Percentiles rank a stretch among this genome's conserved stretches.
phyloP scores from a whole-genome alignment of 768 basidiomycete genomes.

The Phlebiopsis flavidoalba region DNA sequence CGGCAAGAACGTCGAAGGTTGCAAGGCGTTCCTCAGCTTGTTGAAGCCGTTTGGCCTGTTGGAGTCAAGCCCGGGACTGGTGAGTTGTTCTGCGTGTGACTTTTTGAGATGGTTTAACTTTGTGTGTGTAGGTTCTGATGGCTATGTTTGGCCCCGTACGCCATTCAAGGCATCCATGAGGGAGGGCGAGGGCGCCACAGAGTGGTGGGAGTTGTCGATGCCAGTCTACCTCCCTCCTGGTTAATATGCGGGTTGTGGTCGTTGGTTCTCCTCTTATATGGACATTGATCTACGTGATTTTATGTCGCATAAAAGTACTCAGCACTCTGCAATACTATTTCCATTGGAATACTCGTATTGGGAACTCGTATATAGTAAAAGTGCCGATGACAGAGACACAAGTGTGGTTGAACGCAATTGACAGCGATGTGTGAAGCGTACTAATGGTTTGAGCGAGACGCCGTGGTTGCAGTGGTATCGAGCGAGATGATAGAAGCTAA shows the following conservation, averaged over 20 bases:
- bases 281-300: background rate
- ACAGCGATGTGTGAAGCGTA: background rate
- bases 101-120: background rate
- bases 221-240: slow-evolving; percentile 93
- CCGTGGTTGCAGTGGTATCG: background rate
- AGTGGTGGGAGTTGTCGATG: slow-evolving; percentile 71
- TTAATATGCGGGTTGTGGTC: slow-evolving; percentile 31
- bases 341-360: background rate
- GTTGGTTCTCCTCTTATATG: background rate
- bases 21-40: slow-evolving; percentile 89
- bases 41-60: slow-evolving; percentile 94
- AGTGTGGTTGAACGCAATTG: background rate
- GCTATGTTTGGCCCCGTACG: slow-evolving; percentile 97
- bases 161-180: slow-evolving; percentile 60
- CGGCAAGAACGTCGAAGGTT: slow-evolving; percentile 83
- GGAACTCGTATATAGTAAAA: background rate
- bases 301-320: background rate
- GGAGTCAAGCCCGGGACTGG: slow-evolving; percentile 93
- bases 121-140: slow-evolving; percentile 71
- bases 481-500: background rate
- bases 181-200: slow-evolving; percentile 53
- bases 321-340: background rate
- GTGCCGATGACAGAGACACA: background rate
- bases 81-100: slow-evolving; percentile 30
- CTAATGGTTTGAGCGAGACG: background rate